Conservation (phyloP, 768 basidiomycete genomes). For the Epithele typhae region DNA sequence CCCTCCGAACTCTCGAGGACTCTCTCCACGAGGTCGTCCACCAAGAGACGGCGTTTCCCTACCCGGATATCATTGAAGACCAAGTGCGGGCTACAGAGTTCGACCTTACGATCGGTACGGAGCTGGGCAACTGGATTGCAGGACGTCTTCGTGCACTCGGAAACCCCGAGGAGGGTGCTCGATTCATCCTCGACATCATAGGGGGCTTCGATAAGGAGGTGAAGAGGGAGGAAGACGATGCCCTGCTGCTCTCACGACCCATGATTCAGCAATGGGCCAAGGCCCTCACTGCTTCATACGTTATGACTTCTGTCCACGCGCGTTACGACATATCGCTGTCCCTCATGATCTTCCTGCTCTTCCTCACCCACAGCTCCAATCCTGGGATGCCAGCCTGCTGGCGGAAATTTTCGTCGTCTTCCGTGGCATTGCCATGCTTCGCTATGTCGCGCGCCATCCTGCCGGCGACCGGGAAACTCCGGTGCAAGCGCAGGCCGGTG, state of each 20-base stretch:
- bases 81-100: constrained; percentile 52
- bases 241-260: constrained; percentile 41
- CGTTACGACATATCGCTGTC: constrained; percentile 73
- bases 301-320: constrained; percentile 57
- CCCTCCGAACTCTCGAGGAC: constrained; percentile 53
- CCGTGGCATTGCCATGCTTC: constrained; percentile 71
- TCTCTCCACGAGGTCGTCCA: constrained; percentile 60
- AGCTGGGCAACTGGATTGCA: constrained; percentile 54
- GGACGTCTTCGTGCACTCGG: constrained; percentile 54
- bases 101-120: constrained; percentile 54
- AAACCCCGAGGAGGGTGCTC: constrained; percentile 52
- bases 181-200: constrained; percentile 61
- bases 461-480: constrained; percentile 35
- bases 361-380: constrained; percentile 60
- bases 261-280: constrained; percentile 58
- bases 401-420: constrained; percentile 78
- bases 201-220: constrained; percentile 65
- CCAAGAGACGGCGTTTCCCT: constrained; percentile 76
- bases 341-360: constrained; percentile 64
- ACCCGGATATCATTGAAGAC: constrained; percentile 69
- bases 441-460: constrained; percentile 55
- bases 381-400: constrained; percentile 61
- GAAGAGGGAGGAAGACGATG: constrained; percentile 75
- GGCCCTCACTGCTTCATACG: constrained; percentile 60
- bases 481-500: constrained; percentile 27